A percentile compares a stretch with the other conserved stretches of the same genome.
phyloP scores from a whole-genome alignment of 257 asterid genomes.

The Haberlea rhodopensis region DNA sequence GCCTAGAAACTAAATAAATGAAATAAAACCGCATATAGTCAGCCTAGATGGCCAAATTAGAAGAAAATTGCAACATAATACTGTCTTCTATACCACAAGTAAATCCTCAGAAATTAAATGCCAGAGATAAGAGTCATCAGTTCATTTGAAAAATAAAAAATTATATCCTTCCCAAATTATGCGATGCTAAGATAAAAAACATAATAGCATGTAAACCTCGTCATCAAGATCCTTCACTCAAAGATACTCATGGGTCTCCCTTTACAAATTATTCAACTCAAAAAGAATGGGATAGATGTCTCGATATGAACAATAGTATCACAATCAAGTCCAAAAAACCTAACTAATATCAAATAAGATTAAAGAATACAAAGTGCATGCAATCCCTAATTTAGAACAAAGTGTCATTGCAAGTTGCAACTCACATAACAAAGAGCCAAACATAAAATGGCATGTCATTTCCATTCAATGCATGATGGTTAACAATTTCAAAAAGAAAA shows the following conservation, averaged over 20 bases:
- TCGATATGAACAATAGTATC: not conserved
- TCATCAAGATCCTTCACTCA: slow-evolving; percentile 9
- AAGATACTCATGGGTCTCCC: slow-evolving; percentile 2
- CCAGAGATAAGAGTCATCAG: slow-evolving; percentile 8
- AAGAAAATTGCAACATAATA: slow-evolving; percentile 7
- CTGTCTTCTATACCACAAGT: not conserved
- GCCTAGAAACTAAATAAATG: slow-evolving; percentile 2
- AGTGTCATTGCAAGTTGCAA: slow-evolving; percentile 5
- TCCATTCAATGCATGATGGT: not conserved
- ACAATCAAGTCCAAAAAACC: slow-evolving; percentile 11
- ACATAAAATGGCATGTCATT: slow-evolving; percentile 9
- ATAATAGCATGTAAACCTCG: slow-evolving; percentile 13
- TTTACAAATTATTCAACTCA: not conserved
- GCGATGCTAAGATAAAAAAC: slow-evolving; percentile 17
- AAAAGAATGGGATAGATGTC: not conserved
- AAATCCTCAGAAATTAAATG: slow-evolving; percentile 7
- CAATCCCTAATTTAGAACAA: not conserved
- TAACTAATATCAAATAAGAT: slow-evolving; percentile 7
- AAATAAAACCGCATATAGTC: not conserved
- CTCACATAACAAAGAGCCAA: slow-evolving; percentile 16
- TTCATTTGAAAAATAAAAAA: not conserved
- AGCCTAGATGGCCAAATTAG: slow-evolving; percentile 1
- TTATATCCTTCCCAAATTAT: not conserved
- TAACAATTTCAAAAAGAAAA: not conserved
- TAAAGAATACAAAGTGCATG: not conserved